Evolutionary conservation across 805 yeast species (phyloP).

Genomic region (Starmera dryadoides): DNA sequence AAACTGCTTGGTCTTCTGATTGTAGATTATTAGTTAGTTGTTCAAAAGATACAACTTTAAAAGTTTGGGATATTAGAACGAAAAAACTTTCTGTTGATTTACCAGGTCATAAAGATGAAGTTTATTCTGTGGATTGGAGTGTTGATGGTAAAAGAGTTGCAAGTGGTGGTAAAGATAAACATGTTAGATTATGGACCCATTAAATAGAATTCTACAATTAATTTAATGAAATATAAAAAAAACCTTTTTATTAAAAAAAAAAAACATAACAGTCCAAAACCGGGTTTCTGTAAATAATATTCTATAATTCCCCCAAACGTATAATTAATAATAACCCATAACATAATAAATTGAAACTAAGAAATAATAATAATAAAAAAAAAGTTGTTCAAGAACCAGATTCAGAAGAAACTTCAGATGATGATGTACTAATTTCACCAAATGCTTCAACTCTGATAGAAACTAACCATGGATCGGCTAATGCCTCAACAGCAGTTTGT

Average conservation of each 20-base stretch:
- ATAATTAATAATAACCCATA: too few relatives aligned
- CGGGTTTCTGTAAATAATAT: too few relatives aligned
- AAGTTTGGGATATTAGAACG: constrained; percentile 92
- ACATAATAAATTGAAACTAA: neutral
- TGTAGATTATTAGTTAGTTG: constrained; percentile 86
- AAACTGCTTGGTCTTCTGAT: constrained; percentile 96
- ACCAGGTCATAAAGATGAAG: constrained; percentile 96
- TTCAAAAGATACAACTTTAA: constrained; percentile 92
- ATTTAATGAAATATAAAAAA: too few relatives aligned
- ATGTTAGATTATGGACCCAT: constrained; percentile 91
- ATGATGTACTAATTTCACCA: constrained; percentile 30
- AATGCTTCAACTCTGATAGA: constrained; percentile 66
- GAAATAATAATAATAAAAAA: too few relatives aligned
- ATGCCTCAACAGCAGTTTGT: constrained; percentile 75
- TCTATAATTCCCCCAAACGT: too few relatives aligned
- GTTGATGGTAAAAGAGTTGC: constrained; percentile 89
- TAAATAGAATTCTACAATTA: too few relatives aligned
- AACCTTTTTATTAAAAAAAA: too few relatives aligned
- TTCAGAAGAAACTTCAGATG: constrained; percentile 5
- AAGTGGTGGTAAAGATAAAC: constrained; percentile 97
- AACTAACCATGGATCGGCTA: constrained; percentile 86
- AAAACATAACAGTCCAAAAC: too few relatives aligned
- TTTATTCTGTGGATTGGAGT: constrained; percentile 97
- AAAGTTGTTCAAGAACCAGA: too few relatives aligned
- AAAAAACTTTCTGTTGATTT: constrained; percentile 79